These are phyloP conservation scores for Clitopilus passeckerianus DNA, from an alignment of 768 basidiomycete genomes.

Conservation along the genomic window DNA sequence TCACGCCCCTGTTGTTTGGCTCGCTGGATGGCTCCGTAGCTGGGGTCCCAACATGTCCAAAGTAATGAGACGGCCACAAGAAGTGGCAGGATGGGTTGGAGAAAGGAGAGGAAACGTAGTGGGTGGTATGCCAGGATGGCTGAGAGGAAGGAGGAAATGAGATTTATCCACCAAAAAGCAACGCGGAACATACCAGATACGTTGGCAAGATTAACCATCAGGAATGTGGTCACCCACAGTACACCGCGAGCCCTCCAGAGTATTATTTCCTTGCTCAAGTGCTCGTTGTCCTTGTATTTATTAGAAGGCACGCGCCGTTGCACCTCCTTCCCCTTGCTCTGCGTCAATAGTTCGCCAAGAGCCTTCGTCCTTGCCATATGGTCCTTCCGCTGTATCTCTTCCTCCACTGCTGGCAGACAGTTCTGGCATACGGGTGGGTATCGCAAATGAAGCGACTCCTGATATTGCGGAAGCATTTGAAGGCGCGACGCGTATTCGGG, in stretches of 20 bases:
- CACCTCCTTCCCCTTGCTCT: conserved; percentile 61
- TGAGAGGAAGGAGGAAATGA: conserved; percentile 10
- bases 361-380: conserved; percentile 78
- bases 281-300: conserved; percentile 34
- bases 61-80: conserved; percentile 55
- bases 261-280: conserved; percentile 42
- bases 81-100: conserved; percentile 41
- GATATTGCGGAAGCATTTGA: conserved; percentile 65
- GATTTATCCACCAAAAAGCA: not conserved
- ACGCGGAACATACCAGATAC: conserved; percentile 35
- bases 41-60: conserved; percentile 88
- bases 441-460: conserved; percentile 66
- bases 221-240: conserved; percentile 54
- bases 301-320: conserved; percentile 39
- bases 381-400: conserved; percentile 73
- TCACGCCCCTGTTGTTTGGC: conserved; percentile 69
- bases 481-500: conserved; percentile 65
- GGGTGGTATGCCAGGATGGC: conserved; percentile 27
- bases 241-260: conserved; percentile 69
- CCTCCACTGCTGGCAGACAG: conserved; percentile 78
- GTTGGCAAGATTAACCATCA: conserved; percentile 36
- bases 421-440: conserved; percentile 83
- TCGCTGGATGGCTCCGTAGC: conserved; percentile 55
- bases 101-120: conserved; percentile 17
- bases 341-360: conserved; percentile 64